These are phyloP conservation scores for Penicillium cosmopolitanum DNA, from an alignment of 495 filamentous ascomycete genomes.

Conservation along the genomic window DNA sequence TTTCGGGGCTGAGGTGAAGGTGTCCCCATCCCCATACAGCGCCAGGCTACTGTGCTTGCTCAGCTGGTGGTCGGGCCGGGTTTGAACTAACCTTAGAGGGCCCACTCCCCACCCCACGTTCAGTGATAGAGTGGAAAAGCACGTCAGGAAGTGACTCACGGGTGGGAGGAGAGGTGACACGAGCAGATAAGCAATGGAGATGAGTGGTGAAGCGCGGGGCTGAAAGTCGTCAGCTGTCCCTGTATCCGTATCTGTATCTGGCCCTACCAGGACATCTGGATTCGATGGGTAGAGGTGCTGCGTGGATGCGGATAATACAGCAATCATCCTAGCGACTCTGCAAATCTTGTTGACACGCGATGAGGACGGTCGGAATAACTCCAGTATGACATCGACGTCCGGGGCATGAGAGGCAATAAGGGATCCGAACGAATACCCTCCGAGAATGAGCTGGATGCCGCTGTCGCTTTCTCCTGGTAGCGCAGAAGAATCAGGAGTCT, in stretches of 20 bases:
- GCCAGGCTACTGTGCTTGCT: conserved; percentile 63
- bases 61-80: conserved; percentile 56
- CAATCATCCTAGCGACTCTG: conserved; percentile 65
- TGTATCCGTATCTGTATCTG: too few species aligned
- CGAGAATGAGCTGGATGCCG: conserved; percentile 57
- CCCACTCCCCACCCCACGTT: conserved; percentile 24
- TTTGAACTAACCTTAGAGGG: conserved; percentile 16
- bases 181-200: conserved; percentile 68
- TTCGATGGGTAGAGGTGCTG: conserved; percentile 33
- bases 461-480: not conserved
- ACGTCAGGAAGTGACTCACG: conserved; percentile 58
- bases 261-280: conserved; percentile 1
- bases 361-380: conserved; percentile 60
- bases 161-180: conserved; percentile 78
- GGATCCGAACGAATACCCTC: conserved; percentile 92
- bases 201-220: conserved; percentile 15
- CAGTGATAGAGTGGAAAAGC: conserved; percentile 49
- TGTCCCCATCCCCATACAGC: conserved; percentile 74
- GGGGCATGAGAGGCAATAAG: conserved; percentile 78
- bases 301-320: conserved; percentile 58
- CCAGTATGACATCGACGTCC: conserved; percentile 56
- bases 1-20: conserved; percentile 71
- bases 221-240: conserved; percentile 8
- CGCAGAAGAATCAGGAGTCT: not conserved
- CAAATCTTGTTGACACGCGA: conserved; percentile 68